Conservation (phyloP, 257 asterid species). For the Marsdenia floribunda region DNA sequence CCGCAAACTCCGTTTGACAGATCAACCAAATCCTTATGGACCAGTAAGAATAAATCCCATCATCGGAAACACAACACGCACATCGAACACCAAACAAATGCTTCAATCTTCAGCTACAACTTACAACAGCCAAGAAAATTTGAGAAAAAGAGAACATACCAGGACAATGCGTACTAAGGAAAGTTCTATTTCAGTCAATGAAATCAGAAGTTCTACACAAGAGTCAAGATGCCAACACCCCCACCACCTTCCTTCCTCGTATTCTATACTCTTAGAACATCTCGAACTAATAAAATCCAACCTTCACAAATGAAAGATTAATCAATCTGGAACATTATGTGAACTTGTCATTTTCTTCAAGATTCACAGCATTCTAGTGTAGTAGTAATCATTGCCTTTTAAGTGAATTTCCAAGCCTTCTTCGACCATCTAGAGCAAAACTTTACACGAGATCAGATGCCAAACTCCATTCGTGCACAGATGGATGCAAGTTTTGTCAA, state of each 20-base stretch:
- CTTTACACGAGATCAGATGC: not conserved
- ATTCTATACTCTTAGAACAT: too few species aligned
- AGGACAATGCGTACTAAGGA: not conserved
- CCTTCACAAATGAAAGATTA: not conserved
- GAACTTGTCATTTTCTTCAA: not conserved
- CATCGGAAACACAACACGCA: not conserved
- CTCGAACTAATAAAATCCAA: not conserved
- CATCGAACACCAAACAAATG: slow-evolving; percentile 6
- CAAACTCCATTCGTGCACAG: not conserved
- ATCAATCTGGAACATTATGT: not conserved
- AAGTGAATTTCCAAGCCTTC: not conserved
- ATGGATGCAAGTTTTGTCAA: not conserved
- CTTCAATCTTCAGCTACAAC: not conserved
- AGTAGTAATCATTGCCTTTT: not conserved
- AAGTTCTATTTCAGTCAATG: not conserved
- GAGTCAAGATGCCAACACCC: not conserved
- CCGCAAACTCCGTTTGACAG: not conserved
- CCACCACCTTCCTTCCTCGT: not conserved
- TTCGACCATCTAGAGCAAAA: not conserved
- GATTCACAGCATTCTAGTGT: not conserved
- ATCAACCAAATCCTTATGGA: slow-evolving; percentile 8
- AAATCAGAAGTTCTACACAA: not conserved
- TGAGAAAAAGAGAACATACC: not conserved
- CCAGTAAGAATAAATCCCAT: not conserved
- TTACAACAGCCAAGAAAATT: not conserved